Percentiles rank a stretch among this genome's conserved stretches.
Evolutionary conservation across 1,139 yeast genomes (phyloP).

Genomic region (Suhomyces bribrorum): DNA sequence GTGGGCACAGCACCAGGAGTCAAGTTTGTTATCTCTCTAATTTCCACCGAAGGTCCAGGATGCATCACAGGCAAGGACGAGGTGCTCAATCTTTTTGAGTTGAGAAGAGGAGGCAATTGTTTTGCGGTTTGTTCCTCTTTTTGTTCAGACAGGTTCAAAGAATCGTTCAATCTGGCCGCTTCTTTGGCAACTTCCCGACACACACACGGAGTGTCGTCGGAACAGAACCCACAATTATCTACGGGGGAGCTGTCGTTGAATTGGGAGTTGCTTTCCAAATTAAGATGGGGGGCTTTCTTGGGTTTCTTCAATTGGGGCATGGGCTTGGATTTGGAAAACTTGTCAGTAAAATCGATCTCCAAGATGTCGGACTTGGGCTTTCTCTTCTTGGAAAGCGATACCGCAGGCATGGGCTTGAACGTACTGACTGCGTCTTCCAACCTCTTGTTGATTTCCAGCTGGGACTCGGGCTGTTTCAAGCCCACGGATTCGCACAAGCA

Average conservation of each 20-base stretch:
- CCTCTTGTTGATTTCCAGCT: slow-evolving; percentile 11
- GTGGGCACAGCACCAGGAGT: slow-evolving; percentile 46
- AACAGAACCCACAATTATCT: slow-evolving; percentile 89
- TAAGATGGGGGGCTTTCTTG: slow-evolving; percentile 9
- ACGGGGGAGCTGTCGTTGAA: slow-evolving; percentile 54
- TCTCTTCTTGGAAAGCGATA: slow-evolving; percentile 45
- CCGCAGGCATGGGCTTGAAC: slow-evolving; percentile 63
- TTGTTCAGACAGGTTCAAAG: slow-evolving; percentile 24
- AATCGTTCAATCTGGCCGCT: slow-evolving; percentile 40
- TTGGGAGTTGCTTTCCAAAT: slow-evolving; percentile 8
- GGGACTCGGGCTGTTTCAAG: slow-evolving; percentile 30
- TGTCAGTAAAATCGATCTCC: slow-evolving; percentile 58
- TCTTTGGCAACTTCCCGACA: slow-evolving; percentile 82
- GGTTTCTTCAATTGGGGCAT: slow-evolving; percentile 9
- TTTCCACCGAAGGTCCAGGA: slow-evolving; percentile 65
- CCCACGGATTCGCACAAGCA: slow-evolving; percentile 74
- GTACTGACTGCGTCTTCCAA: slow-evolving; percentile 38
- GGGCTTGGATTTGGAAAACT: slow-evolving; percentile 29
- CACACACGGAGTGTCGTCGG: slow-evolving; percentile 89
- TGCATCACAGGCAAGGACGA: slow-evolving; percentile 59
- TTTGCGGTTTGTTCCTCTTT: slow-evolving; percentile 21
- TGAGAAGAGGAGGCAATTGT: slow-evolving; percentile 39
- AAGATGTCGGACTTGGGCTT: slow-evolving; percentile 14
- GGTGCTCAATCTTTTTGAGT: slow-evolving; percentile 24
- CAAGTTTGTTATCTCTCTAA: slow-evolving; percentile 45